Conservation (phyloP, 257 asterid species). For the Jaltomata sinuosa region DNA sequence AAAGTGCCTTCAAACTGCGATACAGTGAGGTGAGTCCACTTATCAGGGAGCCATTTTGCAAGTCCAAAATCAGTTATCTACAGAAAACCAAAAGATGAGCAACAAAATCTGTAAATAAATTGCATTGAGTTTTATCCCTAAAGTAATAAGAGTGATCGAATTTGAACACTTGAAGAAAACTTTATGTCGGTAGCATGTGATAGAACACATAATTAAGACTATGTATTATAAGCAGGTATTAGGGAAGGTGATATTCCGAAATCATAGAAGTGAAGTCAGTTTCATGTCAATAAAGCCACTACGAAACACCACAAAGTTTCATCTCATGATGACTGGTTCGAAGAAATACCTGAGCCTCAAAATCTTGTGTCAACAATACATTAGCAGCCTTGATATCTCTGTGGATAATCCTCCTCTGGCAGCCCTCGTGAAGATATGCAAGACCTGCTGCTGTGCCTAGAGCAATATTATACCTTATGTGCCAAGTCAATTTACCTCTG, state of each 20-base stretch:
- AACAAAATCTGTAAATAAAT: background rate
- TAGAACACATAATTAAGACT: background rate
- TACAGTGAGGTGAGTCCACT: conserved; percentile 86
- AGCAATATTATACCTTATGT: conserved; percentile 49
- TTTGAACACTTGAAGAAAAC: background rate
- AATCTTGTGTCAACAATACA: conserved; percentile 70
- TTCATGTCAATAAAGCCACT: background rate
- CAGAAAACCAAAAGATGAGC: conserved; percentile 14
- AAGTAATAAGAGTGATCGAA: background rate
- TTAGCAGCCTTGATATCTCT: conserved; percentile 94
- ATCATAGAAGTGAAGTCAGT: background rate
- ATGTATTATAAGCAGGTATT: background rate
- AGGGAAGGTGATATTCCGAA: background rate
- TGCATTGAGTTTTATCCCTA: background rate
- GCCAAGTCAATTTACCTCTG: conserved; percentile 55
- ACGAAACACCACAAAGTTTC: background rate
- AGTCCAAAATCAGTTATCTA: conserved; percentile 97
- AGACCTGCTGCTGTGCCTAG: conserved; percentile 84
- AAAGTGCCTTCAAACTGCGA: conserved; percentile 93
- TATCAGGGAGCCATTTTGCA: conserved; percentile 98
- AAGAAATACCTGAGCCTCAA: conserved; percentile 65
- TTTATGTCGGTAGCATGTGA: background rate
- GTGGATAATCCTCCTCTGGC: conserved; percentile 87
- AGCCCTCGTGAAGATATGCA: conserved; percentile 87
- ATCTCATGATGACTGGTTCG: background rate